Conservation (phyloP, 257 asterid genomes). For the Nicotiana paniculata region DNA sequence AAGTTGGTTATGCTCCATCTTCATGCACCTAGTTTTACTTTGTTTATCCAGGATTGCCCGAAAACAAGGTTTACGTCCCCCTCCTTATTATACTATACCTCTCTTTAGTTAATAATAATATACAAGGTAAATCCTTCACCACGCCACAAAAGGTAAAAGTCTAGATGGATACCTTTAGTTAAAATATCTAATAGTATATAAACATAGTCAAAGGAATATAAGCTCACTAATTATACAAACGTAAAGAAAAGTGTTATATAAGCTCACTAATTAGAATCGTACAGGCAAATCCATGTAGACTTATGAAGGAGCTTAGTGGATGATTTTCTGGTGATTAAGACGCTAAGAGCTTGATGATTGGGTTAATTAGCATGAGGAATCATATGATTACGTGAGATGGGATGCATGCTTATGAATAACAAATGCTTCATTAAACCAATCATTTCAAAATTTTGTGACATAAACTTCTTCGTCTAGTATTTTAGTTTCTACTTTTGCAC, state of each 20-base stretch:
- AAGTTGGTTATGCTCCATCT: too few relatives aligned
- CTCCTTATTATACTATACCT: too few relatives aligned
- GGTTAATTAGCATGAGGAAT: not conserved
- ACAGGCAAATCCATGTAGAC: not conserved
- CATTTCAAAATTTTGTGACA: not conserved
- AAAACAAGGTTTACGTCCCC: too few relatives aligned
- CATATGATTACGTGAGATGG: not conserved
- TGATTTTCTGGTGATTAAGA: not conserved
- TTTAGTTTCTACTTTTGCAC: not conserved
- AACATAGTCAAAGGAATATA: too few relatives aligned
- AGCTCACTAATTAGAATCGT: not conserved
- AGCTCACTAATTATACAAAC: not conserved
- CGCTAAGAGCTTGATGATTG: not conserved
- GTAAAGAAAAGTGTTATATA: not conserved
- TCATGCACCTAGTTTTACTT: too few relatives aligned
- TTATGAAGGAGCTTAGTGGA: not conserved
- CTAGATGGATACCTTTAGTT: too few relatives aligned
- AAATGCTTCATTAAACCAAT: not conserved
- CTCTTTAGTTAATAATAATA: too few relatives aligned
- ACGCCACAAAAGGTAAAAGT: too few relatives aligned
- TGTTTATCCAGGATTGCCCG: too few relatives aligned
- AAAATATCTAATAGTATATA: too few relatives aligned
- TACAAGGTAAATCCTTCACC: too few relatives aligned
- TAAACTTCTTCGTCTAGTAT: not conserved
- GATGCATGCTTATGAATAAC: not conserved